Base-by-base conservation (phyloP, 768 basidiomycete species). In the Kwoniella botswanensis region DNA sequence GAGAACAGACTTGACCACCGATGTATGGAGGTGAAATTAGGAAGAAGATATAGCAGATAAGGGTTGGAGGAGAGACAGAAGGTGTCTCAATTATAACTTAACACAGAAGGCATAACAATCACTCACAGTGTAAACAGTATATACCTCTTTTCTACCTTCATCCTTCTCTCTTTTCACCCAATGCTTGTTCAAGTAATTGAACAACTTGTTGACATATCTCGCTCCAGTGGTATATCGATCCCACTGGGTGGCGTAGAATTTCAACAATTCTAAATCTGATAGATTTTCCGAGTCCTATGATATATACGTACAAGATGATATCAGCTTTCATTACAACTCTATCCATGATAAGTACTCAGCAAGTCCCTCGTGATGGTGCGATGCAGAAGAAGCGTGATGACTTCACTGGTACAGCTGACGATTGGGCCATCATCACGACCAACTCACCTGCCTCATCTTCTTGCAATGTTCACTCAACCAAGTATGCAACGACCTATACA, bases 91-190 rank as follows among this genome's bases (percentile, higher is more conserved):
- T 26, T 26, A 26, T 3, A 26, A 26, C 26, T 26, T 26, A 26
- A 4, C 26, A 26, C 35, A 35, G 7, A 35, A 50, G 46, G 18
- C 46, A 50, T 50, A 50, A 18, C 42, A 17, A 18, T 2, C 4
- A 85, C 91, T 80, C 74, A 96, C 95, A 29, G 96, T 99, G 82
- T 98, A 98, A 21, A 99, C 93, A 1, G 90, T 90, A 85, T 98
- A 98, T 22, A 98, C 92, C 54, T 90, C 91, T 84, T 93, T 95
- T 77, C 95, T 87, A 17, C 97, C 97, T 83, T 98, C 96, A 77
- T 98, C 96, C 79, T 95, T 89, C 83, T 99, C 97, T 63, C 96
- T 88, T 86, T 95, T 96, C 55, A 99, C 96, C 97, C 97, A 99
- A 85, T 98, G 94, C 63, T 96, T 93, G 85, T 99, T 98, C 68